These are phyloP conservation scores for Diaporthe caulivora DNA, from an alignment of 2,329 filamentous ascomycete genomes.

Conservation along the genomic window DNA sequence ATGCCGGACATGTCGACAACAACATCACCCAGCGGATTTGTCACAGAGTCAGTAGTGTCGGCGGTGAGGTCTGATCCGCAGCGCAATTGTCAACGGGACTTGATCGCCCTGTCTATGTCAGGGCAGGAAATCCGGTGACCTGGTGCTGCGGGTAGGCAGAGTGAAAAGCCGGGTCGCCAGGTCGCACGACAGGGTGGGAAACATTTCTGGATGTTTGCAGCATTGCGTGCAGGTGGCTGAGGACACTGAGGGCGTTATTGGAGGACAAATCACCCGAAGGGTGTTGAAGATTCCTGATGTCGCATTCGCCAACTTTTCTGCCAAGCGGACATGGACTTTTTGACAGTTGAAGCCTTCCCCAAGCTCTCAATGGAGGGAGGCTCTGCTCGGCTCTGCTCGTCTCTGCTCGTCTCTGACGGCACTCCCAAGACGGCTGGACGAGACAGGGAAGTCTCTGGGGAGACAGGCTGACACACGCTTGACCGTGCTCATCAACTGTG, in stretches of 20 bases:
- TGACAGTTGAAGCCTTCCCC: neutral
- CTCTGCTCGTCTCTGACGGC: neutral
- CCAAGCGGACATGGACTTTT: neutral
- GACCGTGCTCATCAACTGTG: no score
- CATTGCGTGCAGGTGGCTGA: conserved; percentile 23
- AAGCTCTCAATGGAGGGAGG: neutral
- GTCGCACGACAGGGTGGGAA: conserved; percentile 25
- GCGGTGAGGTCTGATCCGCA: conserved; percentile 15
- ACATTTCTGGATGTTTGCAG: conserved; percentile 26
- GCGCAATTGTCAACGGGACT: conserved; percentile 15
- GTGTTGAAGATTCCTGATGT: conserved; percentile 6
- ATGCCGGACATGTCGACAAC: neutral
- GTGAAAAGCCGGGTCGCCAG: conserved; percentile 8
- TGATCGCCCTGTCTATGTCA: conserved; percentile 25
- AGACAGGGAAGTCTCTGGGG: neutral
- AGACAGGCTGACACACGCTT: neutral
- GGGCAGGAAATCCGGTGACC: conserved; percentile 31
- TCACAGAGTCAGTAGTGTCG: neutral
- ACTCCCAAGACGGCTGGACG: neutral
- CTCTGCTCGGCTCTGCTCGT: neutral
- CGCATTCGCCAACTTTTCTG: conserved; percentile 7
- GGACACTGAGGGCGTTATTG: conserved; percentile 25
- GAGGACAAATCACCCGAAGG: conserved; percentile 27
- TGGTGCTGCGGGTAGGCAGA: conserved; percentile 33
- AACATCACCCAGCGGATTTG: neutral